phyloP scores from a whole-genome alignment of 2,329 filamentous ascomycete genomes.

The Cladosporium sp. region DNA sequence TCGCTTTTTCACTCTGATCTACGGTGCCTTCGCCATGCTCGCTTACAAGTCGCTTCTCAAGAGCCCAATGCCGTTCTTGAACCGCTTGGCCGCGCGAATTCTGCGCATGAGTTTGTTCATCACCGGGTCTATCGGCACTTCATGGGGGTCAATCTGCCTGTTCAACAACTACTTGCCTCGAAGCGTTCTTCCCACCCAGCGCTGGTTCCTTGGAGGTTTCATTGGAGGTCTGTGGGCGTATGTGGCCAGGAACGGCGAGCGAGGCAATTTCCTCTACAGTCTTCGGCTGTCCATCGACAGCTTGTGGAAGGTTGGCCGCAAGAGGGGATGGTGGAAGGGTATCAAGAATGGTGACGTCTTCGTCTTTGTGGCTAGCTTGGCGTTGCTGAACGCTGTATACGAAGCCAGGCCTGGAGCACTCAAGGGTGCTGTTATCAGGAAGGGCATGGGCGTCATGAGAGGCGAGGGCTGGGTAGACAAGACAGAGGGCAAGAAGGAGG shows the following conservation, averaged over 20 bases:
- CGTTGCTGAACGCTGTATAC: slow-evolving; percentile 72
- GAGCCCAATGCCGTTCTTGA: slow-evolving; percentile 63
- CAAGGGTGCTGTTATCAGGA: slow-evolving; percentile 63
- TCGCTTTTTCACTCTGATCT: slow-evolving; percentile 72
- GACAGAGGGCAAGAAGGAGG: not conserved
- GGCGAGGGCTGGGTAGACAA: slow-evolving; percentile 55
- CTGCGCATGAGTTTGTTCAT: slow-evolving; percentile 73
- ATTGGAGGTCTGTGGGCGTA: slow-evolving; percentile 81
- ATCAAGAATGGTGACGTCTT: slow-evolving; percentile 78
- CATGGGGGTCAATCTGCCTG: slow-evolving; percentile 86
- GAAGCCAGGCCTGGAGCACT: slow-evolving; percentile 67
- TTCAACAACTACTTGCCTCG: slow-evolving; percentile 77
- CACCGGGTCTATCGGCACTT: slow-evolving; percentile 77
- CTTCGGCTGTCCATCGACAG: slow-evolving; percentile 75
- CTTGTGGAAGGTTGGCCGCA: slow-evolving; percentile 89
- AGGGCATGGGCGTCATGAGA: slow-evolving; percentile 67
- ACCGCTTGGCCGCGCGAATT: slow-evolving; percentile 62
- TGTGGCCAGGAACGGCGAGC: slow-evolving; percentile 61
- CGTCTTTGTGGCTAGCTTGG: slow-evolving; percentile 75
- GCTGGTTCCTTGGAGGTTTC: slow-evolving; percentile 87
- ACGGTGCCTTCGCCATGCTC: slow-evolving; percentile 66
- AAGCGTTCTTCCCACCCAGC: slow-evolving; percentile 69
- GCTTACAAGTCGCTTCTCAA: slow-evolving; percentile 65
- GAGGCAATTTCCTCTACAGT: slow-evolving; percentile 72
- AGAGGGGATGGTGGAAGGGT: slow-evolving; percentile 82